phyloP scores from a whole-genome alignment of 2,329 filamentous ascomycete species.

The Macroventuria anomochaeta region DNA sequence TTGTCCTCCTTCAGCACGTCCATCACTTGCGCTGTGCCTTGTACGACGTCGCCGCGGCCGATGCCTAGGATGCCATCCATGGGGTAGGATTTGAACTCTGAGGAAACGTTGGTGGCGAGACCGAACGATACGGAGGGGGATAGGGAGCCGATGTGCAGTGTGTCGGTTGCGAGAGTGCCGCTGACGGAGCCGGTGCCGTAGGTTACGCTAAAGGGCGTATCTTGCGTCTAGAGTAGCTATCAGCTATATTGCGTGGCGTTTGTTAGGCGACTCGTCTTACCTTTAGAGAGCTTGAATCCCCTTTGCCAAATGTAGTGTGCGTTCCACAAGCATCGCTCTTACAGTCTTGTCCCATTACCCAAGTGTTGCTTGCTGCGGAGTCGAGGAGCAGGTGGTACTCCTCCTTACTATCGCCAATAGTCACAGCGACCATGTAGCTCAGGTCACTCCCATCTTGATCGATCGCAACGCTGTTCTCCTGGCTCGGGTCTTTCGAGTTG shows the following conservation, averaged over 20 bases:
- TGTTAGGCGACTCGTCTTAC: constrained; percentile 25
- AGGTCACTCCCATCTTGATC: constrained; percentile 62
- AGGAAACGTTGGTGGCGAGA: constrained; percentile 71
- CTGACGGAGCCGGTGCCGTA: constrained; percentile 81
- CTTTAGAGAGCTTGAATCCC: constrained; percentile 68
- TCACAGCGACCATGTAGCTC: constrained; percentile 61
- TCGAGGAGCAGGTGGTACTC: constrained; percentile 62
- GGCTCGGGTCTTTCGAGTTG: constrained; percentile 35
- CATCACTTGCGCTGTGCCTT: constrained; percentile 66
- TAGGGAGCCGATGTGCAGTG: constrained; percentile 69
- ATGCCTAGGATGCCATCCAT: constrained; percentile 89
- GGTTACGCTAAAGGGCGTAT: constrained; percentile 66
- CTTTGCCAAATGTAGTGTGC: constrained; percentile 73
- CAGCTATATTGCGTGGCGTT: neutral
- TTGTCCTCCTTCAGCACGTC: constrained; percentile 64
- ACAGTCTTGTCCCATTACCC: constrained; percentile 81
- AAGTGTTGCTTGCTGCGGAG: constrained; percentile 70
- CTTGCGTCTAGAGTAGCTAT: constrained; percentile 48
- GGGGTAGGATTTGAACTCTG: constrained; percentile 77
- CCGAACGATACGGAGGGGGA: constrained; percentile 72
- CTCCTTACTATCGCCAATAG: constrained; percentile 58
- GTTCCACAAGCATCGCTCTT: constrained; percentile 67
- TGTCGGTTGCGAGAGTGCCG: constrained; percentile 71
- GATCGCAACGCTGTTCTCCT: constrained; percentile 57
- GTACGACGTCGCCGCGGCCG: constrained; percentile 60